These are phyloP conservation scores for Epithemia pelagica DNA, from an alignment of 108 stramenopile species.

Conservation along the genomic window DNA sequence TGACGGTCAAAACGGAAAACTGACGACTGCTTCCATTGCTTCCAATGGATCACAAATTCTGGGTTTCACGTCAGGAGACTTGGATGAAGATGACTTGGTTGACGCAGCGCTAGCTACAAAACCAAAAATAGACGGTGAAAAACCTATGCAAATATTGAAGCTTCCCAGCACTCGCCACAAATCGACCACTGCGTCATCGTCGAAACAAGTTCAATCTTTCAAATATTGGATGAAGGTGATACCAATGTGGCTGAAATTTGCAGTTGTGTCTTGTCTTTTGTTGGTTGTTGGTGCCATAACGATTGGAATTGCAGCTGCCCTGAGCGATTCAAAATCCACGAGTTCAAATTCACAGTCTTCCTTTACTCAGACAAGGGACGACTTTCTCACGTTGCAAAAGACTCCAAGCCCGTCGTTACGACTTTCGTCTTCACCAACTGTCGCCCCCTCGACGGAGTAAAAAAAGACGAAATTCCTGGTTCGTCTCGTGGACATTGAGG, in stretches of 20 bases:
- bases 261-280: neutral
- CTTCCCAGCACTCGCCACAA: neutral
- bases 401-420: too few species aligned
- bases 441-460: too few species aligned
- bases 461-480: too few species aligned
- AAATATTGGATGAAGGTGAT: neutral
- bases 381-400: too few species aligned
- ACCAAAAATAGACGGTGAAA: neutral
- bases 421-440: too few species aligned
- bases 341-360: neutral
- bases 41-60: neutral
- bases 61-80: neutral
- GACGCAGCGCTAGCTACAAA: neutral
- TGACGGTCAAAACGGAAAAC: neutral
- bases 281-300: neutral
- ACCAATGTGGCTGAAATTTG: neutral
- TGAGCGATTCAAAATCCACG: neutral
- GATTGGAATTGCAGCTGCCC: neutral
- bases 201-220: neutral
- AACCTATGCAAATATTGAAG: neutral
- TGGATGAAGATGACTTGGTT: neutral
- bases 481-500: too few species aligned
- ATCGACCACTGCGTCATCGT: neutral
- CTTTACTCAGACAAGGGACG: neutral
- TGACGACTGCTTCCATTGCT: neutral